Evolutionary conservation across 306 rosid species (phyloP).

Genomic region (Begonia fuchsioides): DNA sequence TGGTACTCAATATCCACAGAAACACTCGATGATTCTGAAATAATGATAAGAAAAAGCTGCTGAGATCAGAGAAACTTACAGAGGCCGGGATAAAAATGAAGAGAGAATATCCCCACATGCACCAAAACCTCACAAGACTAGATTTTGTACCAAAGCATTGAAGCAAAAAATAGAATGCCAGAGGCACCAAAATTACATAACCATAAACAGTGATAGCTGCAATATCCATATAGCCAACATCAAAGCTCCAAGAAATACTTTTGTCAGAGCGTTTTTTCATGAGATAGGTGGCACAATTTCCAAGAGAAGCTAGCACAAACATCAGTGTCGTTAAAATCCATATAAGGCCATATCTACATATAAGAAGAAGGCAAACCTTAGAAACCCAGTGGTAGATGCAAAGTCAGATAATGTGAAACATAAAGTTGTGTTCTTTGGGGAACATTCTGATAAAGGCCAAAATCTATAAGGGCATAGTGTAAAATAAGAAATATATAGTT

Average conservation of each 20-base stretch:
- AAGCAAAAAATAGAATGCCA: slow-evolving; percentile 75
- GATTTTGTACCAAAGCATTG: slow-evolving; percentile 69
- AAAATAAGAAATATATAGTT: too few species aligned
- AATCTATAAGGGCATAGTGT: too few species aligned
- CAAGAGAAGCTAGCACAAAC: slow-evolving; percentile 73
- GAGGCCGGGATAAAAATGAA: slow-evolving; percentile 64
- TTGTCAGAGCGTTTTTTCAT: slow-evolving; percentile 38
- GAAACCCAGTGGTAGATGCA: not conserved
- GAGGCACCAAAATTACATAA: slow-evolving; percentile 64
- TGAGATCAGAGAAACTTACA: slow-evolving; percentile 39
- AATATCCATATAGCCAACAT: slow-evolving; percentile 62
- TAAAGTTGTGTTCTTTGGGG: too few species aligned
- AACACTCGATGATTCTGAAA: not conserved
- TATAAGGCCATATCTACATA: slow-evolving; percentile 49
- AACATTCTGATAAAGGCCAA: too few species aligned
- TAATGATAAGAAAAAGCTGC: not conserved
- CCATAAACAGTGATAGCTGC: slow-evolving; percentile 83
- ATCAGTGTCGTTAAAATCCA: slow-evolving; percentile 95
- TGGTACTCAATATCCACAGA: too few species aligned
- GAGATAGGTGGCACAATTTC: slow-evolving; percentile 88
- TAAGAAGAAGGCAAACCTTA: slow-evolving; percentile 8
- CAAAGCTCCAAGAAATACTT: slow-evolving; percentile 57
- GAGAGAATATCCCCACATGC: slow-evolving; percentile 99
- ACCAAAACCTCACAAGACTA: slow-evolving; percentile 74
- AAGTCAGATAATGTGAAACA: too few species aligned